Evolutionary conservation across 345 rosid genomes (phyloP).

Genomic region (Leavenworthia alabamica): DNA sequence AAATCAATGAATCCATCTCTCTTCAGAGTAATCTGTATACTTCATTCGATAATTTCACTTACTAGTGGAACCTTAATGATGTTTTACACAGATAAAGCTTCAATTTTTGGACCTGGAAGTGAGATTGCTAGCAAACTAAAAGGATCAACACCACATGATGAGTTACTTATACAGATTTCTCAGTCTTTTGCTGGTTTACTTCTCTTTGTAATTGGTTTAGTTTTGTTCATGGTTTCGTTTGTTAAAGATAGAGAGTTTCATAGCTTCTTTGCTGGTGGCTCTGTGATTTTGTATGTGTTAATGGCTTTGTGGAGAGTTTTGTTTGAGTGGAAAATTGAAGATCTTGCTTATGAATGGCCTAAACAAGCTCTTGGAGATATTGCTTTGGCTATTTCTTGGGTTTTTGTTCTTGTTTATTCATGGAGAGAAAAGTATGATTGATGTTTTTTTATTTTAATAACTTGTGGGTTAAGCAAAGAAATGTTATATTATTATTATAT

Average conservation of each 20-base stretch:
- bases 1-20: conserved; percentile 30
- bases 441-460: background rate
- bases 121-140: conserved; percentile 56
- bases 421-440: conserved; percentile 92
- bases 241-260: conserved; percentile 77
- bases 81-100: conserved; percentile 63
- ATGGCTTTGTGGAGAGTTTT: conserved; percentile 72
- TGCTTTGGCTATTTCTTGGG: conserved; percentile 70
- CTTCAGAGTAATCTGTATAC: conserved; percentile 43
- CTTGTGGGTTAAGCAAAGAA: conserved; percentile 16
- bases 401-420: conserved; percentile 72
- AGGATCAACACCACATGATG: conserved; percentile 91
- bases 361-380: conserved; percentile 71
- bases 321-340: conserved; percentile 64
- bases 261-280: conserved; percentile 80
- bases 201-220: conserved; percentile 59
- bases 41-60: conserved; percentile 66
- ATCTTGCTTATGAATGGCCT: conserved; percentile 62
- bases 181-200: conserved; percentile 93
- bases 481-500: background rate
- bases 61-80: conserved; percentile 71
- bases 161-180: conserved; percentile 72
- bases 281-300: conserved; percentile 57
- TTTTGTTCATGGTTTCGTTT: conserved; percentile 82
- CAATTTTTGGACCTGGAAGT: conserved; percentile 51